phyloP scores from a whole-genome alignment of 352 stramenopile species.

The Globisporangium paroecandrum region DNA sequence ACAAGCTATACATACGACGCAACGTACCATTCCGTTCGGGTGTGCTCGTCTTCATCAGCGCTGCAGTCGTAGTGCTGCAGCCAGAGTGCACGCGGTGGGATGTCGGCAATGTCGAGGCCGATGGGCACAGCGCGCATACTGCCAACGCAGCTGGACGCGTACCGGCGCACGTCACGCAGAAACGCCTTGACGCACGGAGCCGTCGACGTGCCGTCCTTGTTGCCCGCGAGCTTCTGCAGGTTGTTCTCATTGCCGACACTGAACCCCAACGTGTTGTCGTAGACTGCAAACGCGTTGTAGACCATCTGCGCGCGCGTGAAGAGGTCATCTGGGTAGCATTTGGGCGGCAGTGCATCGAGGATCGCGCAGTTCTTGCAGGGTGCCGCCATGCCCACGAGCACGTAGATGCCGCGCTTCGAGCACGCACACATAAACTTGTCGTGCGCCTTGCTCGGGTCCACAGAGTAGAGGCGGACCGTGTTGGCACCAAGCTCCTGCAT shows the following conservation, averaged over 20 bases:
- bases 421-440: slow-evolving; percentile 78
- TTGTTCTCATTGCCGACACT: slow-evolving; percentile 56
- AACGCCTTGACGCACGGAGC: slow-evolving; percentile 52
- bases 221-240: slow-evolving; percentile 26
- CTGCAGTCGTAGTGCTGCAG: slow-evolving; percentile 49
- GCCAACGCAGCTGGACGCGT: slow-evolving; percentile 30
- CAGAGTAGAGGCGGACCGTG: slow-evolving; percentile 61
- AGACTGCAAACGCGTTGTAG: slow-evolving; percentile 56
- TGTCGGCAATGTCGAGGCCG: slow-evolving; percentile 44
- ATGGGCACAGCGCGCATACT: slow-evolving; percentile 39
- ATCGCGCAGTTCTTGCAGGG: slow-evolving; percentile 38
- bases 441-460: slow-evolving; percentile 58
- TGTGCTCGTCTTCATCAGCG: slow-evolving; percentile 36
- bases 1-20: too few relatives aligned
- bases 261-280: slow-evolving; percentile 52
- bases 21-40: slow-evolving; percentile 29
- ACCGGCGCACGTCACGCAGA: slow-evolving; percentile 40
- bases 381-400: slow-evolving; percentile 45
- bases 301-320: slow-evolving; percentile 40
- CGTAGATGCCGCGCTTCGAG: slow-evolving; percentile 49
- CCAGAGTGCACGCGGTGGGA: slow-evolving; percentile 30
- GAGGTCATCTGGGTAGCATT: slow-evolving; percentile 44
- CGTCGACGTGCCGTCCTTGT: slow-evolving; percentile 27
- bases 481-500: slow-evolving; percentile 67
- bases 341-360: slow-evolving; percentile 27